phyloP scores from a whole-genome alignment of 257 asterid genomes.

The Buddleja alternifolia region DNA sequence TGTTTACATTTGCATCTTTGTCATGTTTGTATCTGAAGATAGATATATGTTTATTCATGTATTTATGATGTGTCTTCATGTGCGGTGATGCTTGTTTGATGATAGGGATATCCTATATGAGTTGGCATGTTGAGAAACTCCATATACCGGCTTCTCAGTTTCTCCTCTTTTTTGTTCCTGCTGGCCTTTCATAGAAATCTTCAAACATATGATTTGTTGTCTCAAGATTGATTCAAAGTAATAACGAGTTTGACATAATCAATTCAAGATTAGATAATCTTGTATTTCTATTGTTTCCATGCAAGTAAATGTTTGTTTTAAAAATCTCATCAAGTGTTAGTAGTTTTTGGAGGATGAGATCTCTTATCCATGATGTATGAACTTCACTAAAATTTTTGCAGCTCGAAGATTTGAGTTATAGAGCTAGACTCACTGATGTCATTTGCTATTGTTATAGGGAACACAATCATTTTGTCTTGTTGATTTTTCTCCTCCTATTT shows the following conservation, averaged over 20 bases:
- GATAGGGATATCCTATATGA: too few relatives aligned
- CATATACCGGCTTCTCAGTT: too few relatives aligned
- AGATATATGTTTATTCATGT: neutral
- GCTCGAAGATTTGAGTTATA: slow-evolving; percentile 2
- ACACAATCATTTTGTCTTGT: neutral
- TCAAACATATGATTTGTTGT: neutral
- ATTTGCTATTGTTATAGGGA: neutral
- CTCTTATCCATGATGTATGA: neutral
- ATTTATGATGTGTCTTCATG: too few relatives aligned
- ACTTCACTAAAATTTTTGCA: neutral
- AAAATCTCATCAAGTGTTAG: neutral
- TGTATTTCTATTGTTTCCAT: neutral
- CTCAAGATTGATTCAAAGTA: neutral
- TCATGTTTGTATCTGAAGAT: neutral
- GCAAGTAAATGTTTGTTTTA: neutral
- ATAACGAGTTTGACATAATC: neutral
- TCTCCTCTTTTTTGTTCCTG: neutral
- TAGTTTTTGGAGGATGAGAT: slow-evolving; percentile 13
- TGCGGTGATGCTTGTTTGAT: too few relatives aligned
- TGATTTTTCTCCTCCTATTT: neutral
- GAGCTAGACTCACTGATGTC: neutral
- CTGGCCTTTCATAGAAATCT: neutral
- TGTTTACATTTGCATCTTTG: neutral
- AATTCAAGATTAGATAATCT: neutral
- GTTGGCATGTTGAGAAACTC: too few relatives aligned